Percentiles rank a stretch among this genome's conserved stretches.
Conservation (phyloP, 371 early-diverging fungal genomes). For the Batrachochytrium dendrobatidis region DNA sequence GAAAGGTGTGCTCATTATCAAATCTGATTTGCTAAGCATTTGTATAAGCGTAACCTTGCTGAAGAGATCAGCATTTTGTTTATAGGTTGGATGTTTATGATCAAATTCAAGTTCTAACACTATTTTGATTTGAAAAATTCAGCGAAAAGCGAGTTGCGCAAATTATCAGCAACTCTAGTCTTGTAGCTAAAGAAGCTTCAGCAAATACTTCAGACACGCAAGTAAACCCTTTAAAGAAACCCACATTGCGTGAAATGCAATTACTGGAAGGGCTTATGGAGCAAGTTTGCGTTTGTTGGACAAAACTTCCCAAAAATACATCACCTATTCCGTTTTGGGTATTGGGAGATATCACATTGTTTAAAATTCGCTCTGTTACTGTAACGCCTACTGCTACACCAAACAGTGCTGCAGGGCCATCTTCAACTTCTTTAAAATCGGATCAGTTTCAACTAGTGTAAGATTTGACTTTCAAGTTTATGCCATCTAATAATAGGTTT, state of each 20-base stretch:
- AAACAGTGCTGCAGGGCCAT: no score
- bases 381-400: no score
- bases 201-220: no score
- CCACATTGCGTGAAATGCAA: not conserved
- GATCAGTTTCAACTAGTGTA: no score
- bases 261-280: not conserved
- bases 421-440: no score
- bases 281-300: not conserved
- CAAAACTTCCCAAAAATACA: not conserved
- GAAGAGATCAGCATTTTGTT: no score
- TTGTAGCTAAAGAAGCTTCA: no score
- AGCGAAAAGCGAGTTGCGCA: not conserved
- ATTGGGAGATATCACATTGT: conserved; percentile 1
- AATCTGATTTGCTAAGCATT: no score
- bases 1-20: no score
- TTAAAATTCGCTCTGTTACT: not conserved
- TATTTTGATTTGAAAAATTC: not conserved
- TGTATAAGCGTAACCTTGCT: no score
- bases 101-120: not conserved
- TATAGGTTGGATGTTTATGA: not conserved
- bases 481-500: not conserved
- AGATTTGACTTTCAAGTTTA: not conserved
- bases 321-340: not conserved
- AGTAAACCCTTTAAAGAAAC: not conserved
- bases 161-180: no score